Conservation (phyloP, 2,329 filamentous ascomycete species). For the Fusarium graminum region DNA sequence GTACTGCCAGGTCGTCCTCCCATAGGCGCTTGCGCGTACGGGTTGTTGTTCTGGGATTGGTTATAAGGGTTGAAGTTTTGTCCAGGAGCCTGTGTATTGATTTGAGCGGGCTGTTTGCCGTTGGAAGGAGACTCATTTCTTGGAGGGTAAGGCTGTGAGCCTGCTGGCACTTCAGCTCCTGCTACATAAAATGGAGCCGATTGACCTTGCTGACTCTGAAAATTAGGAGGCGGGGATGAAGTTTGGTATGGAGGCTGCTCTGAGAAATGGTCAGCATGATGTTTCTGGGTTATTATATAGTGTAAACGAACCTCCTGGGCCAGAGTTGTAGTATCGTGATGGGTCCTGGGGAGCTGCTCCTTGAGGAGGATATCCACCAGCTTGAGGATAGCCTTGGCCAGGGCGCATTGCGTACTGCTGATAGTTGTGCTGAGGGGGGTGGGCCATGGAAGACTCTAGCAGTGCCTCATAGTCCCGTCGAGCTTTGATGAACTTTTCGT, state of each 20-base stretch:
- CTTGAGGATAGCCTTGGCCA: slow-evolving; percentile 60
- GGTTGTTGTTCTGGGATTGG: slow-evolving; percentile 50
- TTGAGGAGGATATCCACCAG: slow-evolving; percentile 58
- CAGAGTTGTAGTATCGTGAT: slow-evolving; percentile 77
- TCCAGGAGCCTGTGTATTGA: slow-evolving; percentile 66
- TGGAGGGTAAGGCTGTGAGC: slow-evolving; percentile 64
- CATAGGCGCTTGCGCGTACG: slow-evolving; percentile 60
- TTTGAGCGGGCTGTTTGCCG: slow-evolving; percentile 63
- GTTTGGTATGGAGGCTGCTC: slow-evolving; percentile 63
- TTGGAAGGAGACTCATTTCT: slow-evolving; percentile 64
- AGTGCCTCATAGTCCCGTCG: slow-evolving; percentile 95
- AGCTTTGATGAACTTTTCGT: slow-evolving; percentile 99
- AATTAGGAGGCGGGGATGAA: slow-evolving; percentile 66
- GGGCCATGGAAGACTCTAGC: slow-evolving; percentile 96
- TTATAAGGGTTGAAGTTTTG: slow-evolving; percentile 61
- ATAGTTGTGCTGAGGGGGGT: slow-evolving; percentile 84
- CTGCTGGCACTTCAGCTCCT: slow-evolving; percentile 66
- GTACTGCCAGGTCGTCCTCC: slow-evolving; percentile 73
- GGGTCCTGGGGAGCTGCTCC: slow-evolving; percentile 67
- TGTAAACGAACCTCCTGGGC: slow-evolving; percentile 54
- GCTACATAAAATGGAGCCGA: slow-evolving; percentile 76
- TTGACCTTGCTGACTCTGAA: slow-evolving; percentile 65
- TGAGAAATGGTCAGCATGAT: slow-evolving; percentile 38
- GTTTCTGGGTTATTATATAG: background rate
- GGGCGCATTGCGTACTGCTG: slow-evolving; percentile 74